These are phyloP conservation scores for Leonotis leonurus DNA, from an alignment of 257 asterid species.

Conservation along the genomic window DNA sequence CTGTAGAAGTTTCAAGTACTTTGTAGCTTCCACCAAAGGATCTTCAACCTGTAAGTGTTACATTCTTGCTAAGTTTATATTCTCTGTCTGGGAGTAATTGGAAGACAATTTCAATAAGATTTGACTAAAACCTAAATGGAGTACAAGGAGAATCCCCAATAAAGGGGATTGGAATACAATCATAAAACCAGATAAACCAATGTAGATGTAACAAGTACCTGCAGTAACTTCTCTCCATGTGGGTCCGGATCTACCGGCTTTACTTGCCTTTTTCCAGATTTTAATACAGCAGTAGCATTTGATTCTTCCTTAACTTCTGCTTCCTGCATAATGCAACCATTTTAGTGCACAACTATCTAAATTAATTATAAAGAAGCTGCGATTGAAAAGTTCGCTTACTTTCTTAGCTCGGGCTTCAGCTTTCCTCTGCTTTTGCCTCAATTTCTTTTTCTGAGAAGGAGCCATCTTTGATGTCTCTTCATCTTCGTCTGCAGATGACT, in stretches of 20 bases:
- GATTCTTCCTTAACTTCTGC: conserved; percentile 89
- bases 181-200: conserved; percentile 6
- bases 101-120: not conserved
- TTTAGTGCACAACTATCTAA: conserved; percentile 1
- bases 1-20: conserved; percentile 90
- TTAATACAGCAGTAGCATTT: conserved; percentile 45
- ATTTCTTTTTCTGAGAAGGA: conserved; percentile 87
- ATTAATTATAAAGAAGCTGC: conserved; percentile 12
- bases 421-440: conserved; percentile 89
- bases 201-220: conserved; percentile 37
- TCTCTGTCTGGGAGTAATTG: not conserved
- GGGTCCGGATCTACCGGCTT: conserved; percentile 94
- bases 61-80: not conserved
- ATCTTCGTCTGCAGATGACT: conserved; percentile 79
- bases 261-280: conserved; percentile 72
- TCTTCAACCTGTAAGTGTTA: conserved; percentile 67
- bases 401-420: conserved; percentile 98
- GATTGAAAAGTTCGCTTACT: conserved; percentile 30
- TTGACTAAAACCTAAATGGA: not conserved
- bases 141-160: not conserved
- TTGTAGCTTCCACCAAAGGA: conserved; percentile 85
- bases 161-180: conserved; percentile 2
- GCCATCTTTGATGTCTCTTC: conserved; percentile 77
- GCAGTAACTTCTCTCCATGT: conserved; percentile 76
- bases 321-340: conserved; percentile 47